Evolutionary conservation across 176 grass and related monocot genomes (phyloP), one percentile per base, ranked within the genome.

Genomic region (Musa schizocarpa): DNA sequence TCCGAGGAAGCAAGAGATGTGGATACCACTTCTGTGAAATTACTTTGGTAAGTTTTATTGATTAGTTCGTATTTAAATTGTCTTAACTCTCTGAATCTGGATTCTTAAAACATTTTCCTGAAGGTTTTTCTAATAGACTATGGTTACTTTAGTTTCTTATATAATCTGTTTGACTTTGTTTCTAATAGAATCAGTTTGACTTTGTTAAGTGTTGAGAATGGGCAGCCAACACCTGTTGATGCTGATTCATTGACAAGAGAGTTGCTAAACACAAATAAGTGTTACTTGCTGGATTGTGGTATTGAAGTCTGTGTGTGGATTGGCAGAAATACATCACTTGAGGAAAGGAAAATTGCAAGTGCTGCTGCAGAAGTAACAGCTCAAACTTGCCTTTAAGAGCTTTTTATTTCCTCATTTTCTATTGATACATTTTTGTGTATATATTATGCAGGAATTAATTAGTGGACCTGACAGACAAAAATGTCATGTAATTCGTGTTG

Each of bases 261-360:
- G 77, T 81, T 93, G 20, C 53, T 97, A 67, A 86, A 82, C 34
- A 90, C 90, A 13, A 76, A 90, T 74, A 97, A 92, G 79, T 88
- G 87, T 80, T 97, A 88, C 77, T 75, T 93, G 25, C 81, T 97
- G 72, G 90, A 91, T 16, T 90, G 87, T 79, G 82, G 76, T 66
- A 64, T 84, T 52, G 74, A 93, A 85, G 77, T 97, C 50, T 90
- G 83, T 83, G 50, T 97, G 72, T 97, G 90, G 93, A 88, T 90
- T 81, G 93, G 93, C 14, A 90, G 82, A 72, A 83, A 81, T 72
- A 93, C 88, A 78, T 78, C 87, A 1, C 80, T 92, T 74, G 85
- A 85, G 51, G 90, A 97, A 71, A 90, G 81, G 82, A 93, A 92
- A 69, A 67, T 79, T 75, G 72, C 83, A 65, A 51, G 88, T 81